Evolutionary conservation across 306 rosid species (phyloP).

Genomic region (Aeschynomene evenia): DNA sequence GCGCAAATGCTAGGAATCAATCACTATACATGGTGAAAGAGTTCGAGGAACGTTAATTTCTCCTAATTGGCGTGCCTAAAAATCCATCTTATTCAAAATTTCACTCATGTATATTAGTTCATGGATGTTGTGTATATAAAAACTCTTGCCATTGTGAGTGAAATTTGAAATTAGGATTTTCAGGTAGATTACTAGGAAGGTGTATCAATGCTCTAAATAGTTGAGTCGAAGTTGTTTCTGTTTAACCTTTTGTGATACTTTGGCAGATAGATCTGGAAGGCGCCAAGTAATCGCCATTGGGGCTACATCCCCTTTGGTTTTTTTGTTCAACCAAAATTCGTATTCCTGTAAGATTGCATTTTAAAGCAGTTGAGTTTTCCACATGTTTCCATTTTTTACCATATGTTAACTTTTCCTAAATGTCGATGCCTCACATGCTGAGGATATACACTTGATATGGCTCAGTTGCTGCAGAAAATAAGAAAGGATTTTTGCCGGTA

Average conservation of each 20-base stretch:
- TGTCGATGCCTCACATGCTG: slow-evolving; percentile 54
- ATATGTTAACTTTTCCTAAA: slow-evolving; percentile 38
- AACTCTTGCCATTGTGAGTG: too few species aligned
- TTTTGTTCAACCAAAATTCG: slow-evolving; percentile 59
- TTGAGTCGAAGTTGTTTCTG: neutral
- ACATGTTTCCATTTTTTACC: slow-evolving; percentile 9
- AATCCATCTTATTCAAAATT: too few species aligned
- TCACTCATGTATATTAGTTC: neutral
- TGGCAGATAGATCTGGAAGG: slow-evolving; percentile 81
- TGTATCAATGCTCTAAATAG: too few species aligned
- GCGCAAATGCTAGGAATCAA: neutral
- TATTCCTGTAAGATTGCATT: slow-evolving; percentile 70
- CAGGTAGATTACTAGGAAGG: too few species aligned
- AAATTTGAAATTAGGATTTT: too few species aligned
- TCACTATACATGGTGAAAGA: neutral
- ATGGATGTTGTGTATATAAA: too few species aligned
- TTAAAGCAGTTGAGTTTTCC: slow-evolving; percentile 34
- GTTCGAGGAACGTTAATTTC: too few species aligned
- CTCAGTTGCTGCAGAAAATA: slow-evolving; percentile 99
- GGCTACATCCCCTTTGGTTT: slow-evolving; percentile 53
- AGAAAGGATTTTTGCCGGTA: slow-evolving; percentile 69
- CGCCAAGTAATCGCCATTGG: slow-evolving; percentile 70
- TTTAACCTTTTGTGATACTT: slow-evolving; percentile 16
- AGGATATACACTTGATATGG: slow-evolving; percentile 85
- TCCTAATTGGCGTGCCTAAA: too few species aligned